These are phyloP conservation scores for Aspergillus saccharolyticus DNA, from an alignment of 495 filamentous ascomycete genomes.

Conservation along the genomic window DNA sequence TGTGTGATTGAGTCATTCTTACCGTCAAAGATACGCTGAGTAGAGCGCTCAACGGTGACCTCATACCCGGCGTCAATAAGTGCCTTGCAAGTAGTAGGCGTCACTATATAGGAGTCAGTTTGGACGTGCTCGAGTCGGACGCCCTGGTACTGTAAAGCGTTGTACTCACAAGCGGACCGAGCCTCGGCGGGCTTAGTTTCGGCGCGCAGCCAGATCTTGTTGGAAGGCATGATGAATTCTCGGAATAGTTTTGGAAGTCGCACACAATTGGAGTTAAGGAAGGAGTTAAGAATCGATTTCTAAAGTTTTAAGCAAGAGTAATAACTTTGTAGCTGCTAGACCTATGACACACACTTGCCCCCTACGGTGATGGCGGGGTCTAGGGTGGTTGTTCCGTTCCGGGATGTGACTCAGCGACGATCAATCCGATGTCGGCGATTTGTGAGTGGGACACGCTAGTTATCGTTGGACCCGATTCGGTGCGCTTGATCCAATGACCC, in stretches of 20 bases:
- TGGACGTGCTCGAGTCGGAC: background rate
- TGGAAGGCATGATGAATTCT: slow-evolving; percentile 31
- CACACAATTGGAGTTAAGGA: background rate
- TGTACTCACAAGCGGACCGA: slow-evolving; percentile 41
- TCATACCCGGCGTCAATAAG: slow-evolving; percentile 80
- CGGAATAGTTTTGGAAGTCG: background rate
- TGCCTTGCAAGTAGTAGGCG: slow-evolving; percentile 67
- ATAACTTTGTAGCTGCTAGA: slow-evolving; percentile 4
- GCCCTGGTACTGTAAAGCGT: background rate
- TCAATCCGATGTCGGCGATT: slow-evolving; percentile 18
- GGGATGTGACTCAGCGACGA: slow-evolving; percentile 31
- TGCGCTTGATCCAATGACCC: background rate
- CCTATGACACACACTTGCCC: slow-evolving; percentile 32
- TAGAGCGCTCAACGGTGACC: slow-evolving; percentile 75
- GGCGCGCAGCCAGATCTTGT: slow-evolving; percentile 46
- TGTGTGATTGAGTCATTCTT: slow-evolving; percentile 8
- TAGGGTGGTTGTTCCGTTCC: slow-evolving; percentile 32
- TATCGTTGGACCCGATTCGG: slow-evolving; percentile 12
- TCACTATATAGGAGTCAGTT: slow-evolving; percentile 31
- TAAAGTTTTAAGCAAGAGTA: slow-evolving; percentile 2
- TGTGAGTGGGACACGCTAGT: background rate
- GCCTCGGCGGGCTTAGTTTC: slow-evolving; percentile 48
- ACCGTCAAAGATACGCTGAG: slow-evolving; percentile 81
- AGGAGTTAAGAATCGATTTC: slow-evolving; percentile 9
- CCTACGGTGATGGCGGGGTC: slow-evolving; percentile 29